Evolutionary conservation across 129 eudicot genomes (phyloP).

Genomic region (Apium graveolens): DNA sequence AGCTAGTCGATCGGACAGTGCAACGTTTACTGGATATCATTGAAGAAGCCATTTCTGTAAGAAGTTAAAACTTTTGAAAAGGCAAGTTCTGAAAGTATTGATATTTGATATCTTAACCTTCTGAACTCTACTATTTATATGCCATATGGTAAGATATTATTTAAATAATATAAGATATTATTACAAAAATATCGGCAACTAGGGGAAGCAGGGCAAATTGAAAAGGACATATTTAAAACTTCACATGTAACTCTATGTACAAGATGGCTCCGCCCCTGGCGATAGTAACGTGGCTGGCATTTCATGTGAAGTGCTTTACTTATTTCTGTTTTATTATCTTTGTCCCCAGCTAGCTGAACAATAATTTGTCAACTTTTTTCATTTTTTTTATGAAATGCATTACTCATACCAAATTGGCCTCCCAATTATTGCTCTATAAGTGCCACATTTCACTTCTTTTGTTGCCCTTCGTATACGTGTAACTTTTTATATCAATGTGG

Average conservation of each 20-base stretch:
- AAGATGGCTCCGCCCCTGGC: not conserved
- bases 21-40: slow-evolving; percentile 13
- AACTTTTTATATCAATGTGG: not conserved
- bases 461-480: not conserved
- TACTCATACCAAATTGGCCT: not conserved
- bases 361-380: not conserved
- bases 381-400: not conserved
- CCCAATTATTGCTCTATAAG: not conserved
- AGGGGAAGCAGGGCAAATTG: not conserved
- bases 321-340: not conserved
- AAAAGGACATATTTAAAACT: not conserved
- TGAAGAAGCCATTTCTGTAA: slow-evolving; percentile 18
- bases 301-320: not conserved
- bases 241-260: not conserved
- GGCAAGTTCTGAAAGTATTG: not conserved
- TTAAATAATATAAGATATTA: not conserved
- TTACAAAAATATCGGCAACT: not conserved
- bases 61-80: not conserved
- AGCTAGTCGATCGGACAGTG: slow-evolving; percentile 24
- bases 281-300: slow-evolving; percentile 3
- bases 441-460: slow-evolving; percentile 1
- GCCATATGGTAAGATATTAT: not conserved
- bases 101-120: not conserved
- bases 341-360: not conserved
- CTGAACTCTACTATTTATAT: not conserved